Conservation (phyloP, 169 alveolate genomes). For the Plasmodium yoelii region DNA sequence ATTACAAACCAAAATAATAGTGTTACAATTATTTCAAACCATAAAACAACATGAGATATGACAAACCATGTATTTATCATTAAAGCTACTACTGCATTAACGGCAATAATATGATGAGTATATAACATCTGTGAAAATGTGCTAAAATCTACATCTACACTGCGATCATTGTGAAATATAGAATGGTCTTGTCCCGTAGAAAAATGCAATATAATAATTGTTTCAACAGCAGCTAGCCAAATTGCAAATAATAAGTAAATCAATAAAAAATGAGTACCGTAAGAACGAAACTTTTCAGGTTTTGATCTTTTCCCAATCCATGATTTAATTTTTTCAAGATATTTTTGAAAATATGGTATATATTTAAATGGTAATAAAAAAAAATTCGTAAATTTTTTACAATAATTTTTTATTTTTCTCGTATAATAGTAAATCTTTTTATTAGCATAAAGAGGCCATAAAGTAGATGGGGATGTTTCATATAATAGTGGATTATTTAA, state of each 20-base stretch:
- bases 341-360: constrained; percentile 50
- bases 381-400: constrained; percentile 12
- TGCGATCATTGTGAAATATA: constrained; percentile 16
- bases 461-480: constrained; percentile 80
- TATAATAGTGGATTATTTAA: constrained; percentile 84
- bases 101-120: constrained; percentile 81
- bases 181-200: constrained; percentile 76
- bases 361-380: constrained; percentile 38
- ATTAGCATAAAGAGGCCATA: constrained; percentile 77
- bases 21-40: constrained; percentile 74
- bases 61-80: constrained; percentile 82
- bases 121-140: constrained; percentile 82
- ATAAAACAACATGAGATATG: constrained; percentile 69
- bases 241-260: constrained; percentile 81
- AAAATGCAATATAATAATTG: constrained; percentile 74
- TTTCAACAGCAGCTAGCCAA: constrained; percentile 83
- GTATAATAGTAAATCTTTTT: constrained; percentile 31
- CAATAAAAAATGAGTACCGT: constrained; percentile 80
- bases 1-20: constrained; percentile 79
- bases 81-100: constrained; percentile 80
- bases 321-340: constrained; percentile 39
- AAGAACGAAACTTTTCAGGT: constrained; percentile 76
- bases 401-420: constrained; percentile 51
- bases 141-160: constrained; percentile 77
- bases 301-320: constrained; percentile 78